Conservation (phyloP, 768 basidiomycete species). For the Rickenella mellea region DNA sequence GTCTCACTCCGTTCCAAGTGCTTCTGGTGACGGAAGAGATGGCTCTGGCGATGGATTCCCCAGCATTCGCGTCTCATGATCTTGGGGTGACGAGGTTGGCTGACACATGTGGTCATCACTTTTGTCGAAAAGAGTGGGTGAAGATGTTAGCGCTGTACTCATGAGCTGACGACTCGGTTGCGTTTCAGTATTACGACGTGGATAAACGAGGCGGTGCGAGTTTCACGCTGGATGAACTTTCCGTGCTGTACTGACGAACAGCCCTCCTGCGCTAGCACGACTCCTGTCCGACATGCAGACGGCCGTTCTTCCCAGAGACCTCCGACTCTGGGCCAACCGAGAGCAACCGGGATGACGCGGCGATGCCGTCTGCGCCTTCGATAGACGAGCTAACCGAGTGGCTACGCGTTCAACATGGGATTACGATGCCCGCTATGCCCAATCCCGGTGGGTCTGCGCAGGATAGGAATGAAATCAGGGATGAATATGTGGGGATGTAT, state of each 20-base stretch:
- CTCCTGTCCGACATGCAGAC: slow-evolving; percentile 61
- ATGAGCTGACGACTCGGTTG: background rate
- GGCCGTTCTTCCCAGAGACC: slow-evolving; percentile 23
- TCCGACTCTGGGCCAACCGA: slow-evolving; percentile 5
- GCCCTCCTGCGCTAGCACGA: slow-evolving; percentile 34
- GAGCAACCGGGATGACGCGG: too few relatives aligned
- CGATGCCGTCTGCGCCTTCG: too few relatives aligned
- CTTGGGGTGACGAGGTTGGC: slow-evolving; percentile 65
- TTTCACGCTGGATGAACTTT: background rate
- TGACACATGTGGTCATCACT: slow-evolving; percentile 49
- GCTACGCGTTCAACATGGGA: slow-evolving; percentile 1
- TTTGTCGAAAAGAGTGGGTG: slow-evolving; percentile 71
- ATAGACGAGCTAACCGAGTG: too few relatives aligned
- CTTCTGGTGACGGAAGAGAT: slow-evolving; percentile 68
- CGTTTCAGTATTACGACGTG: slow-evolving; percentile 7
- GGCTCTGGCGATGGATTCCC: slow-evolving; percentile 68
- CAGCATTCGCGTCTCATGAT: slow-evolving; percentile 59
- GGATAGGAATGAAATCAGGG: slow-evolving; percentile 15
- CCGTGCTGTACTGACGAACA: slow-evolving; percentile 3
- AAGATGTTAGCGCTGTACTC: slow-evolving; percentile 4
- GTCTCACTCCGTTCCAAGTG: slow-evolving; percentile 58
- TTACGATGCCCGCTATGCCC: background rate
- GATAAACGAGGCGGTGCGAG: slow-evolving; percentile 3
- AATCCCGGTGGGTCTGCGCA: background rate
- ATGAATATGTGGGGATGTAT: slow-evolving; percentile 47